Conservation (phyloP, 129 eudicot genomes). For the Tanacetum coccineum region DNA sequence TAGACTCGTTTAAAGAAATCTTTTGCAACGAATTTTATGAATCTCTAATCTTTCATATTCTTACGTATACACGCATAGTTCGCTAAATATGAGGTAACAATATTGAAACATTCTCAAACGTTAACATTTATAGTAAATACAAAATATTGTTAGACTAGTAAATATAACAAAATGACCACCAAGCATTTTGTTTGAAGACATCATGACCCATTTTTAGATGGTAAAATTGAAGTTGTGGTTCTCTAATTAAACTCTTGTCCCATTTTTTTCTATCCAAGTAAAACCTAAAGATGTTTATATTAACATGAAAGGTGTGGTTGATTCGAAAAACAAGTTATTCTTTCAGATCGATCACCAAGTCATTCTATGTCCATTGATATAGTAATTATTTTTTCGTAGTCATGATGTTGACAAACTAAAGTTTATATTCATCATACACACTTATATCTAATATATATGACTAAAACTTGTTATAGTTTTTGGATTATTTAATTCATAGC, state of each 20-base stretch:
- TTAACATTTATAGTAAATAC: conserved; percentile 10
- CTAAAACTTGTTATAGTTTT: no score
- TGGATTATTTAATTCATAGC: no score
- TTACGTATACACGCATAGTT: conserved; percentile 10
- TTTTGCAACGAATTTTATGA: background rate
- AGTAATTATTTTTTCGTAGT: no score
- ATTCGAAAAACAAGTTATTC: no score
- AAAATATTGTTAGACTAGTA: background rate
- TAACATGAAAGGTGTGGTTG: background rate
- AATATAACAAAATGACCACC: conserved; percentile 1
- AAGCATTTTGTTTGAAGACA: background rate
- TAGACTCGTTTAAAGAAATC: background rate
- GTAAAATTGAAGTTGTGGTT: background rate
- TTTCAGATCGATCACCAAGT: no score
- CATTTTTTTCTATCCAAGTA: background rate
- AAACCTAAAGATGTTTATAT: background rate
- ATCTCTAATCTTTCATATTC: conserved; percentile 4
- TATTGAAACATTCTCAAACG: conserved; percentile 15
- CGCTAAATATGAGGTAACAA: conserved; percentile 18
- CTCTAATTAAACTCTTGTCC: background rate
- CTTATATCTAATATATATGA: no score
- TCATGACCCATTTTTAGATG: background rate
- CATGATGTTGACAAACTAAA: no score
- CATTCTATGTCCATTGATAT: no score
- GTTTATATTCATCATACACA: no score